A percentile compares a stretch with the other conserved stretches of the same genome.
Conservation (phyloP, 192 early-diverging fungal species). For the Coemansia nantahalensis region DNA sequence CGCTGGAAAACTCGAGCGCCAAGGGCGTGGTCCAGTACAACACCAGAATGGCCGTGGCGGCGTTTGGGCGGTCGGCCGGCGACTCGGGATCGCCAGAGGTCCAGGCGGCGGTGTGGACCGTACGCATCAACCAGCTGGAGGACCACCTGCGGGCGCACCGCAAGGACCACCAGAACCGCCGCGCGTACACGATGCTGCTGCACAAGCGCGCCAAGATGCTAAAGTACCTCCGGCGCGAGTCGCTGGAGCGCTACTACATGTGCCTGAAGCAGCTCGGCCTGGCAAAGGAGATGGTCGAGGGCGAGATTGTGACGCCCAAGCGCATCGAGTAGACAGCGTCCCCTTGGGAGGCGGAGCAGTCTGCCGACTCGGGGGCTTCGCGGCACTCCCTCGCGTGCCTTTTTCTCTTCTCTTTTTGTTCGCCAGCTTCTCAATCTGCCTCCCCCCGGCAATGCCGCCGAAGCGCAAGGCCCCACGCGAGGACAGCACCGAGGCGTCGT, state of each 20-base stretch:
- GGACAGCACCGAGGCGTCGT: constrained; percentile 9
- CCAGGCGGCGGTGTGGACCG: constrained; percentile 91
- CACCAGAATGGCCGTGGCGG: constrained; percentile 62
- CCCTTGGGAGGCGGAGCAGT: too few species aligned
- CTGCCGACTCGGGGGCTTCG: too few species aligned
- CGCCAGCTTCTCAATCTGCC: neutral
- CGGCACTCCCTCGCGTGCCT: too few species aligned
- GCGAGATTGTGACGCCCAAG: constrained; percentile 58
- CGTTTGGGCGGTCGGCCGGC: constrained; percentile 71
- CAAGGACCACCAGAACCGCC: constrained; percentile 92
- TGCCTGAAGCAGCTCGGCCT: constrained; percentile 71
- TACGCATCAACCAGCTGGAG: constrained; percentile 83
- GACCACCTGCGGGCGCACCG: constrained; percentile 73
- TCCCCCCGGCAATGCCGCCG: constrained; percentile 24
- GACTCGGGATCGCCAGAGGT: constrained; percentile 94
- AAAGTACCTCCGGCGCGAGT: constrained; percentile 80
- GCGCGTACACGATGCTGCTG: constrained; percentile 72
- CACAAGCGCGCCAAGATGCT: constrained; percentile 82
- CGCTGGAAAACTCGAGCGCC: constrained; percentile 79
- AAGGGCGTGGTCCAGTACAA: constrained; percentile 78
- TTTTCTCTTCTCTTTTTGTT: constrained; percentile 4
- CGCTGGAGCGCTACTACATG: constrained; percentile 63
- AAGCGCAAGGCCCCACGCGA: constrained; percentile 30
- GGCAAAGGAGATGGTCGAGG: constrained; percentile 57
- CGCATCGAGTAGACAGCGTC: constrained; percentile 8